phyloP scores from a whole-genome alignment of 169 alveolate species.

The Eimeria sp. region DNA sequence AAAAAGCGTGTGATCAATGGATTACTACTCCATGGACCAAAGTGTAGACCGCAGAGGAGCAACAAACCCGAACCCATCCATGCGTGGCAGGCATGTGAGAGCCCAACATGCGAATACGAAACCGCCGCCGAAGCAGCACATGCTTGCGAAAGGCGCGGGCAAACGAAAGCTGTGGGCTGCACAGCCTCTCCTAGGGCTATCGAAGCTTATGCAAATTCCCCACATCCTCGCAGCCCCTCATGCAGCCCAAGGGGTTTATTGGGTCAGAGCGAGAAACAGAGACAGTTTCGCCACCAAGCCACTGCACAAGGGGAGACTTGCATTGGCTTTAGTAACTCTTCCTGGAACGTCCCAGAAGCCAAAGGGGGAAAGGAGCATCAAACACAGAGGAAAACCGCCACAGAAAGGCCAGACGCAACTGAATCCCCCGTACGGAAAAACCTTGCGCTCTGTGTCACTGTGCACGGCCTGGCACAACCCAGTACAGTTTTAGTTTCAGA shows the following conservation, averaged over 20 bases:
- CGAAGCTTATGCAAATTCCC: not conserved
- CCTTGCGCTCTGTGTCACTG: not conserved
- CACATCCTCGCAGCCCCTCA: slow-evolving; percentile 7
- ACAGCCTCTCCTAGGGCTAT: slow-evolving; percentile 35
- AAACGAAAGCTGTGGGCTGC: slow-evolving; percentile 32
- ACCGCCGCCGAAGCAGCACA: slow-evolving; percentile 12
- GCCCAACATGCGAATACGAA: not conserved
- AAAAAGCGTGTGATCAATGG: not conserved
- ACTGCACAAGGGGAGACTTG: not conserved
- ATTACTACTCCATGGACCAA: not conserved
- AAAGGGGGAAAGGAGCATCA: not conserved
- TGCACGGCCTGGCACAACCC: not conserved
- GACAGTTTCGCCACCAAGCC: not conserved
- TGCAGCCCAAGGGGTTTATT: not conserved
- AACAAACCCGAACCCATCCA: not conserved
- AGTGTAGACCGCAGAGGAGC: not conserved
- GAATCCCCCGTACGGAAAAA: slow-evolving; percentile 20
- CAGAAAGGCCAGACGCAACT: not conserved
- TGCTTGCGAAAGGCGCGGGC: not conserved
- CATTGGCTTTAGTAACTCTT: not conserved
- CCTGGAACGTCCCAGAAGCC: not conserved
- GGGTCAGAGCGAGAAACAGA: not conserved
- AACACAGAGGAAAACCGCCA: not conserved
- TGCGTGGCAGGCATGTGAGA: slow-evolving; percentile 1
- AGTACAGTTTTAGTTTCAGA: not conserved